Evolutionary conservation across 495 filamentous ascomycete species (phyloP), one percentile per base, ranked within the genome.

Genomic region (Copromyces sp.): DNA sequence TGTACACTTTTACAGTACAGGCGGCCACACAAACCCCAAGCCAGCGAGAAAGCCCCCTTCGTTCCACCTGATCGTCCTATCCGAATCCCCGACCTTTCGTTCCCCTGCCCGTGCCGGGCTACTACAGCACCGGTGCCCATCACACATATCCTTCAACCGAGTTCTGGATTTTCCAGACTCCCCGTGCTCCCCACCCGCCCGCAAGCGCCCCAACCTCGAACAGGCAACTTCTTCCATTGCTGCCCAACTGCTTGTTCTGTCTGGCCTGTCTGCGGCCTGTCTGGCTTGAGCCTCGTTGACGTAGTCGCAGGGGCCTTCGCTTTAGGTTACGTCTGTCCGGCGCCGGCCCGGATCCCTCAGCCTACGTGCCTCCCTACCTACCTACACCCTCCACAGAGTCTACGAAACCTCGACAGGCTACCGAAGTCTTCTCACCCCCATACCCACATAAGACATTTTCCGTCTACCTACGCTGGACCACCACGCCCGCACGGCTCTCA

Each of bases 171-270:
- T 72, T 45, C 71, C 38, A 69, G 53, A 61, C 45, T 76, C 59
- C 68, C 71, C 73, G 68, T 68, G 72, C 59, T 75, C 72, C 77
- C 73, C 77, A 75, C 76, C 72, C 68, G 32, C 69, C 61, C 73
- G 35, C 69, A 47, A 71, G 47, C 74, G 41, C 68, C 70, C 70
- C 53, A 45, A 53, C 17, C 68, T 39, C 72, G 70, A 71, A 71
- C 75, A 69, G 68, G 71, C 72, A 70, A 73, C 71, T 53, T 47
- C 35, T 12, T n/a, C 68, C 38, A 72, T 80, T 80, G 79, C 79
- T 80, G 79, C 79, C 79, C 79, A 78, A 80, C 77, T 75, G 40
- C 40, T 37, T 72, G 47, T 20, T 59, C n/a, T 59, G 45, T 44
- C 32, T 20, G 44, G 38, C 39, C 47, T 39, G 39, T 35, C 47